phyloP scores from a whole-genome alignment of 2,329 filamentous ascomycete species.

The Fusarium compactum region DNA sequence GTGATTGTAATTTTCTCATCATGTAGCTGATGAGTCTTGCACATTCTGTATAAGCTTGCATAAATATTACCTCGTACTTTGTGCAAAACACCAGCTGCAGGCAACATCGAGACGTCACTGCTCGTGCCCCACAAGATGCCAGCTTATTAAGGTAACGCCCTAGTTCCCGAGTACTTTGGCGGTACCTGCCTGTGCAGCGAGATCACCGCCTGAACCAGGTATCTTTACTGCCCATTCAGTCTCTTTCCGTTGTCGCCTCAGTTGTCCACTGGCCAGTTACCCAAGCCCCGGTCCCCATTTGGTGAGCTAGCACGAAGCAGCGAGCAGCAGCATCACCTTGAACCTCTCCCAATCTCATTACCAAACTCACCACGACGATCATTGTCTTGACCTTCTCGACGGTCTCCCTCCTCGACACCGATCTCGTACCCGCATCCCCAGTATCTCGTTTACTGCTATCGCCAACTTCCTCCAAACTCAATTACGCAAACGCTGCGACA shows the following conservation, averaged over 20 bases:
- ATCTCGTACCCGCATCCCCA: constrained; percentile 3
- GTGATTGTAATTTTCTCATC: not conserved
- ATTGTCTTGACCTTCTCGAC: constrained; percentile 9
- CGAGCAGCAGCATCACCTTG: constrained; percentile 36
- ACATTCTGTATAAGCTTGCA: constrained; percentile 22
- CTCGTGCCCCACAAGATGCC: constrained; percentile 36
- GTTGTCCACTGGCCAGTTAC: constrained; percentile 39
- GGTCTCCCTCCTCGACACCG: constrained; percentile 8
- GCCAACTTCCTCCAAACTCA: constrained; percentile 11
- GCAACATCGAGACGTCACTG: constrained; percentile 55
- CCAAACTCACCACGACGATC: constrained; percentile 23
- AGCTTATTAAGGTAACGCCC: constrained; percentile 34
- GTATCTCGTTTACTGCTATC: constrained; percentile 9
- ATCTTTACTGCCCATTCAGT: constrained; percentile 33
- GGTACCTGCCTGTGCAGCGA: constrained; percentile 41
- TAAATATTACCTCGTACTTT: constrained; percentile 7
- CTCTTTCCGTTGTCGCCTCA: constrained; percentile 23
- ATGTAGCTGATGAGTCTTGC: not conserved
- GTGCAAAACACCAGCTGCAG: constrained; percentile 39
- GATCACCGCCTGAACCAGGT: constrained; percentile 22
- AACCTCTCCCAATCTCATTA: constrained; percentile 30
- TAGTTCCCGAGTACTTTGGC: constrained; percentile 12
- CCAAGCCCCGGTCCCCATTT: constrained; percentile 40
- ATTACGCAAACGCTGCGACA: constrained; percentile 37
- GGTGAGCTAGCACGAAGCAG: constrained; percentile 41